Evolutionary conservation across 352 stramenopile genomes (phyloP).

Genomic region (Globisporangium ultimum): DNA sequence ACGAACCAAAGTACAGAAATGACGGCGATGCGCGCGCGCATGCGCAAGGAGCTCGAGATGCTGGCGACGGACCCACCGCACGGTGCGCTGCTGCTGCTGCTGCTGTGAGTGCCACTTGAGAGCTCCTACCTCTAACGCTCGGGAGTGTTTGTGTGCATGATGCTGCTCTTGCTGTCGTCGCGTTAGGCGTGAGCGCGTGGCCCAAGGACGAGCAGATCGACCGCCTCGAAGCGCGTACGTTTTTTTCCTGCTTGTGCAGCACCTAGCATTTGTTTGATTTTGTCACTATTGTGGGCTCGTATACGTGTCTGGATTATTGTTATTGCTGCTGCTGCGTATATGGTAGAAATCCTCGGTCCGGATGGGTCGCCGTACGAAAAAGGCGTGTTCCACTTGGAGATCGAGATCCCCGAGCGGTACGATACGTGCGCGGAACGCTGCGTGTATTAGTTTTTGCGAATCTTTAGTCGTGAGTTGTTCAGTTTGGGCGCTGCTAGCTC

Average conservation of each 20-base stretch:
- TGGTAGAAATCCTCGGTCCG: constrained; percentile 69
- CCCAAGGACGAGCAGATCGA: constrained; percentile 73
- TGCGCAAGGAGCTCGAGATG: constrained; percentile 85
- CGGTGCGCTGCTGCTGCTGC: constrained; percentile 24
- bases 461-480: not conserved
- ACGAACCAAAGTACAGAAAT: constrained; percentile 21
- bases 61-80: constrained; percentile 74
- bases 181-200: constrained; percentile 66
- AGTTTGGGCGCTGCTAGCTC: not conserved
- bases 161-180: not conserved
- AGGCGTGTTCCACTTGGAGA: constrained; percentile 67
- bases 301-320: too few relatives aligned
- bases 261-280: too few relatives aligned
- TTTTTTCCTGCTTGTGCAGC: not conserved
- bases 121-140: too few relatives aligned
- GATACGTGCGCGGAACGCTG: not conserved
- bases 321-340: too few relatives aligned
- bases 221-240: constrained; percentile 70
- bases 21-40: constrained; percentile 71
- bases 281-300: too few relatives aligned
- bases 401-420: constrained; percentile 69
- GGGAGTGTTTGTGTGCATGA: not conserved
- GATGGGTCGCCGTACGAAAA: constrained; percentile 83
- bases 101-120: too few relatives aligned
- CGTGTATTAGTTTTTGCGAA: too few relatives aligned